Evolutionary conservation across 1,284 basidiomycete species (phyloP).

Genomic region (Microbotryomycetes sp.): DNA sequence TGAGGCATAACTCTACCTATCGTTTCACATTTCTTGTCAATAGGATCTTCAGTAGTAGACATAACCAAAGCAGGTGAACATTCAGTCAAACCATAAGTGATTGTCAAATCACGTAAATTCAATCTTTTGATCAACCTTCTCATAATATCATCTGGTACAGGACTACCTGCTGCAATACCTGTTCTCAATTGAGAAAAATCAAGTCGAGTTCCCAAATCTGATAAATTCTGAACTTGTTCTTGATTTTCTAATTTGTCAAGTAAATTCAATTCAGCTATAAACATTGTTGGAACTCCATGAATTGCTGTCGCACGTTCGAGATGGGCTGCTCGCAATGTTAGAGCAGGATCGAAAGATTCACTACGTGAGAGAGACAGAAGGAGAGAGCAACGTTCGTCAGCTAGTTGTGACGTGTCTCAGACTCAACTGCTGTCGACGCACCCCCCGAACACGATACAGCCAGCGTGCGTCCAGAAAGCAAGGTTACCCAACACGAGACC

Average conservation of each 20-base stretch:
- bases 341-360: constrained; percentile 38
- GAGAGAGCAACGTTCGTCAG: neutral
- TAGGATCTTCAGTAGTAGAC: neutral
- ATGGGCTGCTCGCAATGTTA: constrained; percentile 35
- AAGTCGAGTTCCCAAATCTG: constrained; percentile 12
- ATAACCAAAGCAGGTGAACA: constrained; percentile 9
- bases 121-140: constrained; percentile 9
- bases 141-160: constrained; percentile 21
- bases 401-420: no score
- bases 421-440: neutral
- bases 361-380: constrained; percentile 10
- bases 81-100: constrained; percentile 17
- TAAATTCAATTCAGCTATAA: constrained; percentile 34
- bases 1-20: constrained; percentile 28
- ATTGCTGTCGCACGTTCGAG: constrained; percentile 33
- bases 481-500: constrained; percentile 39
- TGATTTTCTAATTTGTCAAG: constrained; percentile 23
- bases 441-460: constrained; percentile 34
- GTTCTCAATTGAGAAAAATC: constrained; percentile 11
- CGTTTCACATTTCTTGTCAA: constrained; percentile 8
- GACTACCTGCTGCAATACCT: constrained; percentile 21
- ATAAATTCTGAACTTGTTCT: constrained; percentile 1
- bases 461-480: constrained; percentile 39
- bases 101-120: constrained; percentile 22
- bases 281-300: constrained; percentile 41